These are phyloP conservation scores for Termitomyces sp. DNA, from an alignment of 768 basidiomycete species.

Conservation along the genomic window DNA sequence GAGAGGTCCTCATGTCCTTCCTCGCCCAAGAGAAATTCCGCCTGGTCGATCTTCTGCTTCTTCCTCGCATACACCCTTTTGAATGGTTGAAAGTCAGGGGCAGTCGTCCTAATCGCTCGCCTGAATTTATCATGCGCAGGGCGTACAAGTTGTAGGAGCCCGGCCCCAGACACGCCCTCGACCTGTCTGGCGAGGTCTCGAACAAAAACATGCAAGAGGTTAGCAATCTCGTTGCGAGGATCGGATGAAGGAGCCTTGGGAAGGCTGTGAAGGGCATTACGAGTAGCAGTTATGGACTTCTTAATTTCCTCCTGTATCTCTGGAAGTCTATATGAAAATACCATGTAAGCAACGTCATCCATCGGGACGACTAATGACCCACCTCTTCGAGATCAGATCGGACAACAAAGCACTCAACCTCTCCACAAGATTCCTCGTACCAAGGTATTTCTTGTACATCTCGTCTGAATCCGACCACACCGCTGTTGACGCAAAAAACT, in stretches of 20 bases:
- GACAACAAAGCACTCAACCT: slow-evolving; percentile 57
- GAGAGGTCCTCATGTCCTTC: slow-evolving; percentile 19
- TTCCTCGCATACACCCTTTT: slow-evolving; percentile 11
- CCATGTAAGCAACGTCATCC: neutral
- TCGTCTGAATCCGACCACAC: slow-evolving; percentile 53
- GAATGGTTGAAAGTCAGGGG: slow-evolving; percentile 55
- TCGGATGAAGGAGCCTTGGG: slow-evolving; percentile 52
- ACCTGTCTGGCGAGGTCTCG: slow-evolving; percentile 39
- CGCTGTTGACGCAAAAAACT: slow-evolving; percentile 44
- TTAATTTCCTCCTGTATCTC: slow-evolving; percentile 55
- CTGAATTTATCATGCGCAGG: slow-evolving; percentile 44
- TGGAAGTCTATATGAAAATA: slow-evolving; percentile 41
- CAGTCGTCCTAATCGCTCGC: slow-evolving; percentile 40
- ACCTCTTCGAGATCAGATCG: slow-evolving; percentile 59
- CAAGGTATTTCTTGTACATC: slow-evolving; percentile 43
- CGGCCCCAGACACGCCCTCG: slow-evolving; percentile 48
- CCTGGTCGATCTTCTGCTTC: slow-evolving; percentile 8
- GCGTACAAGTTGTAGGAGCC: slow-evolving; percentile 51
- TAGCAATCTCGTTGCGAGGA: slow-evolving; percentile 49
- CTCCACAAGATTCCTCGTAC: slow-evolving; percentile 52
- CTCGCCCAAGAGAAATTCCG: slow-evolving; percentile 33
- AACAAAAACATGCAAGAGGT: slow-evolving; percentile 40
- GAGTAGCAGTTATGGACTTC: slow-evolving; percentile 33
- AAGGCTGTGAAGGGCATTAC: slow-evolving; percentile 16
- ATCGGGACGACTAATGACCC: slow-evolving; percentile 3